Evolutionary conservation across 1,284 basidiomycete species (phyloP).

Genomic region (Singerocomus inundabilis): DNA sequence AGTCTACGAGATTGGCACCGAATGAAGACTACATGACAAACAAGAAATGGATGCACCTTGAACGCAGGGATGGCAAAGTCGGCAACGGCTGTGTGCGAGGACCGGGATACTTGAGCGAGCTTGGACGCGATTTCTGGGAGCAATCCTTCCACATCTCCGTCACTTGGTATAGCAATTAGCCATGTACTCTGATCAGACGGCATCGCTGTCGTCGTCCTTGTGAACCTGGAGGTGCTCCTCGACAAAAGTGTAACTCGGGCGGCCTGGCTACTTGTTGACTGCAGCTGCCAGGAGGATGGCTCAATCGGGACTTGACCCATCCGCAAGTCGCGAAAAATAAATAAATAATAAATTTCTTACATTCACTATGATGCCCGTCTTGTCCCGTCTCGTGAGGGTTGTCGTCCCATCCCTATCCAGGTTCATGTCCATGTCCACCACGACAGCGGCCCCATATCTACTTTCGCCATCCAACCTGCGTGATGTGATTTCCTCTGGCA

Average conservation of each 20-base stretch:
- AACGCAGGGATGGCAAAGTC: conserved; percentile 71
- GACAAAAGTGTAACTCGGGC: conserved; percentile 1
- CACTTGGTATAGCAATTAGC: conserved; percentile 72
- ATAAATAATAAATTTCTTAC: conserved; percentile 5
- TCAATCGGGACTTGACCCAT: conserved; percentile 18
- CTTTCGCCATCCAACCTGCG: conserved; percentile 51
- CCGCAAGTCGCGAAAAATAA: conserved; percentile 8
- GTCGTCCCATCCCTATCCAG: conserved; percentile 13
- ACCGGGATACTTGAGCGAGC: conserved; percentile 53
- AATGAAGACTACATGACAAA: conserved; percentile 11
- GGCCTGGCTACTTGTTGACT: neutral
- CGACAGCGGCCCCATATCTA: conserved; percentile 43
- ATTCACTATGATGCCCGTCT: conserved; percentile 7
- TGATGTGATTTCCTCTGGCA: conserved; percentile 33
- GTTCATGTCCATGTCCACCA: conserved; percentile 34
- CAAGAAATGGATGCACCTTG: conserved; percentile 52
- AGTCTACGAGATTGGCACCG: conserved; percentile 54
- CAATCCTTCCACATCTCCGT: conserved; percentile 72
- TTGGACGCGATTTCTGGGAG: conserved; percentile 61
- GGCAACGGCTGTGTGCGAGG: conserved; percentile 46
- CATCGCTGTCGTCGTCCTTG: conserved; percentile 43
- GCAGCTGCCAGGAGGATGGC: conserved; percentile 4
- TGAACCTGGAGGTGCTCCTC: conserved; percentile 3
- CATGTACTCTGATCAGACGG: conserved; percentile 86
- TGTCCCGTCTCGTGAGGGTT: conserved; percentile 12